Conservation (phyloP, 2,329 filamentous ascomycete species). For the Fusarium sp. region DNA sequence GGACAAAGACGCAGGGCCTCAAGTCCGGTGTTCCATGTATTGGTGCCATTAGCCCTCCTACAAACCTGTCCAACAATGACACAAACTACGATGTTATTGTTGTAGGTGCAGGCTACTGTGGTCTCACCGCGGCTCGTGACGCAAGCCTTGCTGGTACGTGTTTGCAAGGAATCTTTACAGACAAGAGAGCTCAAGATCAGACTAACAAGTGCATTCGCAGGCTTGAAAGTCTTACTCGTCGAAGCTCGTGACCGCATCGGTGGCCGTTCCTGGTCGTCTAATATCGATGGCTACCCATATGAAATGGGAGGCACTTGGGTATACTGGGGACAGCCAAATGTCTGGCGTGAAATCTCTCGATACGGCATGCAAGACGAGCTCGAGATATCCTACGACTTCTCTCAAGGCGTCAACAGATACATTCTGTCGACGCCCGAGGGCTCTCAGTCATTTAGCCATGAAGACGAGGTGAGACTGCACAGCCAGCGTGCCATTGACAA, state of each 20-base stretch:
- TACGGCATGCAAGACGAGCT: slow-evolving; percentile 55
- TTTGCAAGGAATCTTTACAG: too few species aligned
- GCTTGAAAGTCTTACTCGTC: slow-evolving; percentile 53
- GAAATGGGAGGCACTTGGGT: slow-evolving; percentile 63
- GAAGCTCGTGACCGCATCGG: slow-evolving; percentile 60
- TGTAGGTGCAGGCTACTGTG: slow-evolving; percentile 46
- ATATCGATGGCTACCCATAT: slow-evolving; percentile 54
- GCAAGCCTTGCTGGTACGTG: slow-evolving; percentile 40
- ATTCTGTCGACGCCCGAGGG: slow-evolving; percentile 47
- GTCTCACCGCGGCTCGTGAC: slow-evolving; percentile 45
- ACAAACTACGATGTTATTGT: slow-evolving; percentile 43
- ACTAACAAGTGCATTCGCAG: slow-evolving; percentile 20
- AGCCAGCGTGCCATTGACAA: fast-evolving
- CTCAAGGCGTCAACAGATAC: slow-evolving; percentile 54
- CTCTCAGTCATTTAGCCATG: slow-evolving; percentile 50
- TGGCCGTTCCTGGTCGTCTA: slow-evolving; percentile 57
- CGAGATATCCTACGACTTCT: slow-evolving; percentile 53
- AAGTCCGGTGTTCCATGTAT: slow-evolving; percentile 45
- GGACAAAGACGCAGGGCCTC: slow-evolving; percentile 44
- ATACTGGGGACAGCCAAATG: slow-evolving; percentile 54
- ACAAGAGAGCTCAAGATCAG: too few species aligned
- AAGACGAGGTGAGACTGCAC: slow-evolving; percentile 49
- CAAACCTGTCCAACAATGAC: slow-evolving; percentile 26
- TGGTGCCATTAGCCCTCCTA: slow-evolving; percentile 44
- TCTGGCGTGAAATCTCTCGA: slow-evolving; percentile 56